A percentile compares a stretch with the other conserved stretches of the same genome.
phyloP scores from a whole-genome alignment of 306 rosid genomes.

The Adenanthera pavonina region DNA sequence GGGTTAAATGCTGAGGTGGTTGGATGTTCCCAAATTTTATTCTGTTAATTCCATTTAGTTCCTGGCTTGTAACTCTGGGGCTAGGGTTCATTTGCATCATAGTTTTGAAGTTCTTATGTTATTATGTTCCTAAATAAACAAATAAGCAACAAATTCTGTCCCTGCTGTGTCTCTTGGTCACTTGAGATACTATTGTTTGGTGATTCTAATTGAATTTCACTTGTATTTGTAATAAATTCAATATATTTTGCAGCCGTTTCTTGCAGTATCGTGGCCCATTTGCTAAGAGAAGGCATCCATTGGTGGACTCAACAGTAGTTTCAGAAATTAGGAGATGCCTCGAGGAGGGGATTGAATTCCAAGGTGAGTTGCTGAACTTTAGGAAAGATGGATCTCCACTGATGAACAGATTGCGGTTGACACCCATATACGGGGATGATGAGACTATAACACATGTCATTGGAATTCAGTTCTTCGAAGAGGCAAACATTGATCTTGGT shows the following conservation, averaged over 20 bases:
- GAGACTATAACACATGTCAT: slow-evolving; percentile 73
- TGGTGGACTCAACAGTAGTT: slow-evolving; percentile 68
- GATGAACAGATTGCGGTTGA: slow-evolving; percentile 76
- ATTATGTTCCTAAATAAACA: neutral
- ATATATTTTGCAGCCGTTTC: slow-evolving; percentile 68
- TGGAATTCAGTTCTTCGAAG: slow-evolving; percentile 77
- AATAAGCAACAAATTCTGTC: neutral
- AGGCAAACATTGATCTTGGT: slow-evolving; percentile 73
- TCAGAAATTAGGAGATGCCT: slow-evolving; percentile 78
- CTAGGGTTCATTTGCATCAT: neutral
- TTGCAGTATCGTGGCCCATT: slow-evolving; percentile 87
- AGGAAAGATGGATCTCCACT: slow-evolving; percentile 85
- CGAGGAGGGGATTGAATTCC: slow-evolving; percentile 78
- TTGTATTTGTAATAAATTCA: slow-evolving; percentile 2
- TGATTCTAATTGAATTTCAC: neutral
- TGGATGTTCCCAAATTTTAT: neutral
- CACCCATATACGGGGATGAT: slow-evolving; percentile 80
- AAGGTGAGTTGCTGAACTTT: slow-evolving; percentile 80
- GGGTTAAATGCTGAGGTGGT: slow-evolving; percentile 12
- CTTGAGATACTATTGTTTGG: neutral
- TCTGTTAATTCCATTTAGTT: neutral
- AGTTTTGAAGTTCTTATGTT: neutral
- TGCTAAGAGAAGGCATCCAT: slow-evolving; percentile 80
- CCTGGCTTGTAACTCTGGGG: slow-evolving; percentile 20
- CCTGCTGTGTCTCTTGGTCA: neutral